phyloP scores from a whole-genome alignment of 768 basidiomycete genomes.

The Lentinus tigrinus region DNA sequence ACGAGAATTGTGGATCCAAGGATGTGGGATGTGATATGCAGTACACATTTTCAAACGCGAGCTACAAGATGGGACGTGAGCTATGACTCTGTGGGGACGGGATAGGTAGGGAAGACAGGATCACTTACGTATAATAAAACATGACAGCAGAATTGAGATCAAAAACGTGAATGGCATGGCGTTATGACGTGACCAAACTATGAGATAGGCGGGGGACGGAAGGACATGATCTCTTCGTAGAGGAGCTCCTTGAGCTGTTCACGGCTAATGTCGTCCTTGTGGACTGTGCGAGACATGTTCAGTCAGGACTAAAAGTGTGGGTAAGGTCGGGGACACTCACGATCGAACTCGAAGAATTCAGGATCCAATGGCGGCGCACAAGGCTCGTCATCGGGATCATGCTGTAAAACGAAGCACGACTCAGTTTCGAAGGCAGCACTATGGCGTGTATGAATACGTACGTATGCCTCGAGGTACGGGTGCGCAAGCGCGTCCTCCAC shows the following conservation, averaged over 20 bases:
- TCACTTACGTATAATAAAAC: constrained; percentile 8
- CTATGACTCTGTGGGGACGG: background rate
- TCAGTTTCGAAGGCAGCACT: constrained; percentile 11
- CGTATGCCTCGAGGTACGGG: constrained; percentile 92
- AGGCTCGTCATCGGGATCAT: constrained; percentile 97
- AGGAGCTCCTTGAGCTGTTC: constrained; percentile 94
- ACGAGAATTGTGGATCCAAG: background rate
- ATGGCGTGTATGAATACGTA: constrained; percentile 35
- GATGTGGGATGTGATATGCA: background rate
- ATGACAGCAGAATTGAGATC: constrained; percentile 13
- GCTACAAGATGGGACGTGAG: background rate
- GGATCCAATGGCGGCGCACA: constrained; percentile 93
- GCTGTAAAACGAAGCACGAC: constrained; percentile 41
- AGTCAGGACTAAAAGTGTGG: background rate
- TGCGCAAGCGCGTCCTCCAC: constrained; percentile 95
- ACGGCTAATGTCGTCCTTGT: constrained; percentile 94
- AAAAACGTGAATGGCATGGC: background rate
- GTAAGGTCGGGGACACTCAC: constrained; percentile 42
- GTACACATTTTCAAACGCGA: constrained; percentile 7
- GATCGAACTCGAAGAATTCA: constrained; percentile 96
- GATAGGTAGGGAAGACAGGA: background rate
- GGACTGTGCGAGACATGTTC: constrained; percentile 45
- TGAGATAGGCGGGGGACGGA: constrained; percentile 63
- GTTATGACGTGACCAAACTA: constrained; percentile 18
- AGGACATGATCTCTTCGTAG: constrained; percentile 93